Base-by-base conservation (phyloP, 495 filamentous ascomycete genomes). In the Hypoxylon crocopeplum region DNA sequence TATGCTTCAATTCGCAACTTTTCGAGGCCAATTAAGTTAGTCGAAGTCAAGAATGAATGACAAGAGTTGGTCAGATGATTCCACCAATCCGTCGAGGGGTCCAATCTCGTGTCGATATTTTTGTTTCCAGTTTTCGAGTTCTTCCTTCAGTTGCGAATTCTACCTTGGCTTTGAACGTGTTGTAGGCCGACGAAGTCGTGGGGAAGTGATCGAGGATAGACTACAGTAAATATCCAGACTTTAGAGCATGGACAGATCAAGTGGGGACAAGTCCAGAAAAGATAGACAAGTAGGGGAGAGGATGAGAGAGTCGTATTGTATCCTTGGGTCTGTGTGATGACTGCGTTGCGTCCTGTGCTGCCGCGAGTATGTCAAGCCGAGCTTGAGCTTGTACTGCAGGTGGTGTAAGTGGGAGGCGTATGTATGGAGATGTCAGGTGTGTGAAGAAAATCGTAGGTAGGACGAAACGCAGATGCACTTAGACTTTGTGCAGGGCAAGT, bases 261-360 rank as follows among this genome's bases (percentile, higher is more conserved):
- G 56, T 56, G 50, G 38, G 24, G 45, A 64, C 29, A 24, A 20
- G 48, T 20, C 15, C 6, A 10, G 45, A 17, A 29, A 54, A 33
- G 20, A 51, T 53, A 21, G 37, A 34, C 21, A 45, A 25, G 25
- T 41, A 30, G 24, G 21, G 17, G 22, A 33, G 29, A 50, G 25
- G 61, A 37, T 19, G 45, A 13, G 32, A 51, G 45, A 33, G 56
- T 59, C 25, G 61, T 64, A 64, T 56, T 56, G 55, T 64, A 59
- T 34, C 58, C 50, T 59, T 39, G 53, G 59, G 47, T 36, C 38
- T 32, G 55, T 64, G 38, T 39, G 55, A 59, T 52, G n/a, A 41
- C 38, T 64, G 48, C 21, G 53, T 58, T 45, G 49, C 44, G 42
- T 62, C 34, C 46, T 56, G 55, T 64, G 50, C 55, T 13, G 44